phyloP scores from a whole-genome alignment of 1,284 basidiomycete species.

The Cutaneotrichosporon sp. region DNA sequence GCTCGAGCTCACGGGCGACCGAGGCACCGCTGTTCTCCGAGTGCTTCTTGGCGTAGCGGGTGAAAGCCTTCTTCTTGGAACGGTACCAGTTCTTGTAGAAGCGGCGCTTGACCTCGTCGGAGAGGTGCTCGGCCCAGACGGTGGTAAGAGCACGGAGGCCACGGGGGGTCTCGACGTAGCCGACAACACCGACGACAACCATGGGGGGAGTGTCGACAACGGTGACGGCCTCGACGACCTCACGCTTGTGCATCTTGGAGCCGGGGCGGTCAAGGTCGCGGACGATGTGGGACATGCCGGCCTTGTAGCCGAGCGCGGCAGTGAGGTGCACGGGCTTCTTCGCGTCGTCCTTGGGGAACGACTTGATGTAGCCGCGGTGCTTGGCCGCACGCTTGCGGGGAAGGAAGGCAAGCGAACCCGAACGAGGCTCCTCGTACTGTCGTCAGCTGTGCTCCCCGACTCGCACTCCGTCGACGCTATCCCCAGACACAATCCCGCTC shows the following conservation, averaged over 20 bases:
- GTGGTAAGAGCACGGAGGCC: constrained; percentile 81
- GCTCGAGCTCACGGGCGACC: constrained; percentile 92
- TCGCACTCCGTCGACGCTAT: neutral
- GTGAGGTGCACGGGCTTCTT: constrained; percentile 99
- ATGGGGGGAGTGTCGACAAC: constrained; percentile 96
- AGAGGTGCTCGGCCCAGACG: constrained; percentile 63
- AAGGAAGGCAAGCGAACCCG: constrained; percentile 74
- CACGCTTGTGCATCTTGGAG: constrained; percentile 99
- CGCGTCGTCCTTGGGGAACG: constrained; percentile 99
- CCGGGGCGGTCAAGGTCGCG: constrained; percentile 99
- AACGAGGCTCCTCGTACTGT: constrained; percentile 90
- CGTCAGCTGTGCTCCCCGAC: neutral
- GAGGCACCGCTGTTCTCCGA: constrained; percentile 92
- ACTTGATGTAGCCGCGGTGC: constrained; percentile 96
- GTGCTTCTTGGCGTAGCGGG: constrained; percentile 94
- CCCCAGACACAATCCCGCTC: neutral
- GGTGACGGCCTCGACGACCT: constrained; percentile 97
- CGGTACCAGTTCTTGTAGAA: constrained; percentile 99
- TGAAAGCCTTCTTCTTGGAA: constrained; percentile 99
- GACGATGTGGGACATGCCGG: constrained; percentile 99
- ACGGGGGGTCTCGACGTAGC: constrained; percentile 99
- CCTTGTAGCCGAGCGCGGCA: constrained; percentile 99
- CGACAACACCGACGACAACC: constrained; percentile 96
- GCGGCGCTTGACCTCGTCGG: constrained; percentile 87
- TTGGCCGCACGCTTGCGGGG: constrained; percentile 92